phyloP scores from a whole-genome alignment of 2,329 filamentous ascomycete species.

The Fusarium torreyae region DNA sequence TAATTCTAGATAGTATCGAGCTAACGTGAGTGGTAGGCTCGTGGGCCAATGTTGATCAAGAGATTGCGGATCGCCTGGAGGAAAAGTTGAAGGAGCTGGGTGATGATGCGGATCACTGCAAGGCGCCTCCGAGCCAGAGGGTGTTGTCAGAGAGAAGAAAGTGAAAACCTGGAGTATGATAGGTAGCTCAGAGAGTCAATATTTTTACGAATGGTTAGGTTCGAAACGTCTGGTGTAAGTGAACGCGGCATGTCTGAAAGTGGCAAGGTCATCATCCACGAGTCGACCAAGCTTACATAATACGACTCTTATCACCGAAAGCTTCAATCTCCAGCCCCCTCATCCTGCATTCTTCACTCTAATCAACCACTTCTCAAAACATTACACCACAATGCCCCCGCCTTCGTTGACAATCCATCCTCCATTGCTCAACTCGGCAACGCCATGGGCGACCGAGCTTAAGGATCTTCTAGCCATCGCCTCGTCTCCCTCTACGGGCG shows the following conservation, averaged over 20 bases:
- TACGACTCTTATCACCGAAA: slow-evolving; percentile 13
- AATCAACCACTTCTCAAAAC: too few species aligned
- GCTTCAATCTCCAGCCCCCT: slow-evolving; percentile 17
- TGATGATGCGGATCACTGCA: background rate
- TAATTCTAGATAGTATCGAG: too few species aligned
- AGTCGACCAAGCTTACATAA: slow-evolving; percentile 24
- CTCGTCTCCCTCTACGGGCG: slow-evolving; percentile 74
- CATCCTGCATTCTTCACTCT: background rate
- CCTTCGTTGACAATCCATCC: slow-evolving; percentile 67
- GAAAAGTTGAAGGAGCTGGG: slow-evolving; percentile 1
- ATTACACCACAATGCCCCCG: slow-evolving; percentile 31
- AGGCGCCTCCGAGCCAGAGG: background rate
- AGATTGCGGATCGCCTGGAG: slow-evolving; percentile 2
- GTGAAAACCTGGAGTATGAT: background rate
- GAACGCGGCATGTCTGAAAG: too few species aligned
- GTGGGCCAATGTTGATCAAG: slow-evolving; percentile 1
- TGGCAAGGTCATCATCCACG: too few species aligned
- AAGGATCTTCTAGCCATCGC: slow-evolving; percentile 75
- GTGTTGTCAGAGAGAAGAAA: background rate
- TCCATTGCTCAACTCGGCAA: slow-evolving; percentile 81
- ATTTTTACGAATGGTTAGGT: too few species aligned
- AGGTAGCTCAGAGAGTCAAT: too few species aligned
- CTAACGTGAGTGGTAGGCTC: background rate
- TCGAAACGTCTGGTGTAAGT: too few species aligned
- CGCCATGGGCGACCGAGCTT: slow-evolving; percentile 80